A percentile compares a stretch with the other conserved stretches of the same genome.
Conservation (phyloP, 2,329 filamentous ascomycete genomes). For the Fusarium caatingaense region DNA sequence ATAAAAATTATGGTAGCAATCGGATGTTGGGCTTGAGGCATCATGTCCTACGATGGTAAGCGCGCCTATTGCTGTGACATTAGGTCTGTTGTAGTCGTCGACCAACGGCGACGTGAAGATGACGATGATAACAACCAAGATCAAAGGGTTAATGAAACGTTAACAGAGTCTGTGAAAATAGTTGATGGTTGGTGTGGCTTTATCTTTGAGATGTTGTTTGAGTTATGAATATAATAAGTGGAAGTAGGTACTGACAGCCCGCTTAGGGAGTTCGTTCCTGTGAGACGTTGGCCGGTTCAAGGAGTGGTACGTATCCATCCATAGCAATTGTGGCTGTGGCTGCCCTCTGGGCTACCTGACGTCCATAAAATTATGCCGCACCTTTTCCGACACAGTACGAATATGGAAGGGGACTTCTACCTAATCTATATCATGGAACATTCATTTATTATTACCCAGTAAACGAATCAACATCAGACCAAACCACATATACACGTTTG, state of each 20-base stretch:
- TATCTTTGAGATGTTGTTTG: constrained; percentile 16
- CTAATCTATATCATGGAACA: constrained; percentile 16
- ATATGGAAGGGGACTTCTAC: constrained; percentile 26
- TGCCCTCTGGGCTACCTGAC: neutral
- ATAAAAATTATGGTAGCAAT: constrained; percentile 47
- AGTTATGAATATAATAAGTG: constrained; percentile 2
- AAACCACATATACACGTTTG: constrained; percentile 6
- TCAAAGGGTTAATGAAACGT: neutral
- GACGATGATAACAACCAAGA: neutral
- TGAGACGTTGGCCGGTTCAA: neutral
- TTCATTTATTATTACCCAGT: constrained; percentile 11
- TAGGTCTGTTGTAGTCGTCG: constrained; percentile 20
- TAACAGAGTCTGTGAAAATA: neutral
- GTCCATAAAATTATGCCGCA: constrained; percentile 5
- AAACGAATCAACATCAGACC: constrained; percentile 17
- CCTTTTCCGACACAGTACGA: constrained; percentile 40
- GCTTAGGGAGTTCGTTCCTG: neutral
- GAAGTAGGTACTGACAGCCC: neutral
- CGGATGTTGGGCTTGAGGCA: constrained; percentile 60
- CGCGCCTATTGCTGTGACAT: constrained; percentile 42
- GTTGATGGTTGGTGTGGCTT: neutral
- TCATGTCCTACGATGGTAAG: constrained; percentile 49
- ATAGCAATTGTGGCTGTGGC: constrained; percentile 21
- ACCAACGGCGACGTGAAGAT: constrained; percentile 19
- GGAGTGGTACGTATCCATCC: constrained; percentile 35